A percentile compares a stretch with the other conserved stretches of the same genome.
These are phyloP conservation scores for Tephrocybe sp. DNA, from an alignment of 768 basidiomycete genomes.

Conservation along the genomic window DNA sequence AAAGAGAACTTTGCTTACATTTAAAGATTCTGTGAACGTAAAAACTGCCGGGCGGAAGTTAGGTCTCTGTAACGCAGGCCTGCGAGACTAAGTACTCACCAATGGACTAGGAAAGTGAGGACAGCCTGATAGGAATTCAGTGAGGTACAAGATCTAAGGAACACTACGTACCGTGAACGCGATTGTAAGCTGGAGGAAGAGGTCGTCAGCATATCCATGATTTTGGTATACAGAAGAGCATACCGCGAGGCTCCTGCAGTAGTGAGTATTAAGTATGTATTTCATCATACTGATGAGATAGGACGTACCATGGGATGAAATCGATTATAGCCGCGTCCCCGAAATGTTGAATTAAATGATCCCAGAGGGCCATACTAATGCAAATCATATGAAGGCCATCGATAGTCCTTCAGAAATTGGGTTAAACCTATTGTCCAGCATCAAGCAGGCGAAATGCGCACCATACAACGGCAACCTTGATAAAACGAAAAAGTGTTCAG, in stretches of 20 bases:
- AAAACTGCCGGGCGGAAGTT: constrained; percentile 23
- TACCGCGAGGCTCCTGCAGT: constrained; percentile 38
- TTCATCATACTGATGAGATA: background rate
- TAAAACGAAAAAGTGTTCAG: background rate
- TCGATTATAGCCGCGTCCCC: constrained; percentile 39
- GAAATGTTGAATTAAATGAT: constrained; percentile 41
- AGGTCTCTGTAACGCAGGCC: background rate
- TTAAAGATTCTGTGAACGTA: constrained; percentile 42
- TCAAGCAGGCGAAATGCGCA: constrained; percentile 5
- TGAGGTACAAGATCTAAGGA: background rate
- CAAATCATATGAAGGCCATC: constrained; percentile 36
- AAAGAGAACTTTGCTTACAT: constrained; percentile 24
- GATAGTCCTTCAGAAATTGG: too few relatives aligned
- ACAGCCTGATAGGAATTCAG: constrained; percentile 31
- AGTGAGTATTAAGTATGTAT: background rate
- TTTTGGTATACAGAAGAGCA: constrained; percentile 9
- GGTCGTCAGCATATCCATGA: background rate
- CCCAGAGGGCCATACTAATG: constrained; percentile 38
- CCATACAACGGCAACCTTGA: constrained; percentile 30
- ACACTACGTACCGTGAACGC: constrained; percentile 28
- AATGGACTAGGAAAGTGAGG: constrained; percentile 51
- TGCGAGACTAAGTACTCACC: constrained; percentile 28
- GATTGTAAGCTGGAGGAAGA: constrained; percentile 31
- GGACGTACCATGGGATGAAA: constrained; percentile 42
- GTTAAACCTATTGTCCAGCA: background rate